Evolutionary conservation across 768 basidiomycete genomes (phyloP).

Genomic region (Paxillus ammoniavirescens): DNA sequence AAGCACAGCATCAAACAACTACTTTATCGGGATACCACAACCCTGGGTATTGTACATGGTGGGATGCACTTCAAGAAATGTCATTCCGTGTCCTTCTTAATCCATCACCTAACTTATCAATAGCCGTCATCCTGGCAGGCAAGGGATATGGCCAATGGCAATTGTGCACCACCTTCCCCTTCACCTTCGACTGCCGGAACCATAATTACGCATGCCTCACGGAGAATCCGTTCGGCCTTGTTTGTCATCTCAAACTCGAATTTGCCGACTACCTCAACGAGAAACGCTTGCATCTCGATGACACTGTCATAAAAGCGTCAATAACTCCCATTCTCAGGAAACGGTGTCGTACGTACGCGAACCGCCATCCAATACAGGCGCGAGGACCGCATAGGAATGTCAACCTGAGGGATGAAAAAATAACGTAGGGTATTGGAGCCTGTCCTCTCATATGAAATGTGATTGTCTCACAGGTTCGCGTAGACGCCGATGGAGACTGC

Average conservation of each 20-base stretch:
- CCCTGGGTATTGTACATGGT: not conserved
- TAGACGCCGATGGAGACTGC: slow-evolving; percentile 25
- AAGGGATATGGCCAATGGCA: slow-evolving; percentile 31
- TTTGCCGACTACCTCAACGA: slow-evolving; percentile 52
- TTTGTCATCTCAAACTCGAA: slow-evolving; percentile 48
- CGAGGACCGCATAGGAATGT: slow-evolving; percentile 26
- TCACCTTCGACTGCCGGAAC: slow-evolving; percentile 35
- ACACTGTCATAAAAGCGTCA: slow-evolving; percentile 25
- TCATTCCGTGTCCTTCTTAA: not conserved
- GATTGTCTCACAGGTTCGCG: slow-evolving; percentile 23
- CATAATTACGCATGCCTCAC: slow-evolving; percentile 32
- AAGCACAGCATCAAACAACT: no score
- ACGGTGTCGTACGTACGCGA: slow-evolving; percentile 20
- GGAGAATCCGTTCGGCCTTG: slow-evolving; percentile 24
- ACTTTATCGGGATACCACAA: no score
- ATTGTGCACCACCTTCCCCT: slow-evolving; percentile 26
- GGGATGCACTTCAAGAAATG: not conserved
- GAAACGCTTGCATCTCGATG: slow-evolving; percentile 55
- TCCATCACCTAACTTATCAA: not conserved
- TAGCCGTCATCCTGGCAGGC: slow-evolving; percentile 6
- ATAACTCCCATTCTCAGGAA: not conserved
- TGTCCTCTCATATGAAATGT: not conserved
- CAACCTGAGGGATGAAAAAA: slow-evolving; percentile 19
- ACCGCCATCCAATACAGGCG: slow-evolving; percentile 32
- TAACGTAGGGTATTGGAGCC: not conserved